These are phyloP conservation scores for Exophiala viscosa DNA, from an alignment of 2,329 filamentous ascomycete genomes.

Conservation along the genomic window DNA sequence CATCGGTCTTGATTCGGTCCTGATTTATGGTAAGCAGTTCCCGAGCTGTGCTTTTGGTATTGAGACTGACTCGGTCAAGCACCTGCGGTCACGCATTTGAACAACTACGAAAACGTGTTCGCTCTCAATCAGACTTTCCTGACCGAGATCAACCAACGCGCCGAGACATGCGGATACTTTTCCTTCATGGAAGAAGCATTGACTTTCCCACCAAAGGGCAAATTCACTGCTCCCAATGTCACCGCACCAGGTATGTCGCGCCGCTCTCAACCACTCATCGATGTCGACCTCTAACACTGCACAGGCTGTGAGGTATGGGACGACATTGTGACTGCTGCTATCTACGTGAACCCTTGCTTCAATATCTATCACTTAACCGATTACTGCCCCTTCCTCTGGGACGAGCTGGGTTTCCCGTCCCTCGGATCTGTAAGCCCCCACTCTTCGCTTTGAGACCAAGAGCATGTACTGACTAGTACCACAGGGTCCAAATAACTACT, in stretches of 20 bases:
- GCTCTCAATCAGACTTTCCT: constrained; percentile 24
- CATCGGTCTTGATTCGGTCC: constrained; percentile 38
- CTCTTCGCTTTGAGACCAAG: background rate
- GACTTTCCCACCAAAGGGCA: constrained; percentile 56
- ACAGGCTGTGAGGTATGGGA: constrained; percentile 57
- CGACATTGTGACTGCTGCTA: constrained; percentile 52
- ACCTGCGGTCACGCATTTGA: constrained; percentile 39
- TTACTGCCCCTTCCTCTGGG: constrained; percentile 68
- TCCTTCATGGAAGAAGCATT: constrained; percentile 50
- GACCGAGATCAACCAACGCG: constrained; percentile 37
- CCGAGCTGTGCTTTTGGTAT: background rate
- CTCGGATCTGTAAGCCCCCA: constrained; percentile 28
- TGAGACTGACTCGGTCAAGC: constrained; percentile 14
- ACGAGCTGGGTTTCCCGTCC: constrained; percentile 63
- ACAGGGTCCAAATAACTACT: constrained; percentile 56
- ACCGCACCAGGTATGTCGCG: constrained; percentile 5
- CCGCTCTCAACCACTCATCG: background rate
- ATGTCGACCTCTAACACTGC: background rate
- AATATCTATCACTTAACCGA: constrained; percentile 69
- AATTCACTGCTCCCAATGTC: constrained; percentile 17
- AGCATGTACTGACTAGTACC: background rate
- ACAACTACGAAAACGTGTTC: constrained; percentile 33
- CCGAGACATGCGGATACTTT: constrained; percentile 47
- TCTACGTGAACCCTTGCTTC: constrained; percentile 70
- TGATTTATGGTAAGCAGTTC: constrained; percentile 26